Conservation (phyloP, 352 stramenopile genomes). For the Globisporangium abappressorium region DNA sequence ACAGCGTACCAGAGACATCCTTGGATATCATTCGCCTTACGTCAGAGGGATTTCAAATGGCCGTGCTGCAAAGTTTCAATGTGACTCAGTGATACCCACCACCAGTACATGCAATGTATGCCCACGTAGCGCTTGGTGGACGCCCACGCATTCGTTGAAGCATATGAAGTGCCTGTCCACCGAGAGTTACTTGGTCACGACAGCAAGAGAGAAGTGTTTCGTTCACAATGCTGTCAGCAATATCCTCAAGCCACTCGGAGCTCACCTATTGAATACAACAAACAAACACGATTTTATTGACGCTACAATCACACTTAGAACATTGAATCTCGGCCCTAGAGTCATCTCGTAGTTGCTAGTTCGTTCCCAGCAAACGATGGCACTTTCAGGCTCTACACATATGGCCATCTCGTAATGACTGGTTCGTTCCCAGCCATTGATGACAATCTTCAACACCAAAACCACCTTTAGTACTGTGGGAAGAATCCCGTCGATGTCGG, state of each 20-base stretch:
- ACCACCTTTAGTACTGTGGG: neutral
- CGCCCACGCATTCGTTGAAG: neutral
- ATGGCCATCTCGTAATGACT: neutral
- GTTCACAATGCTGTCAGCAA: neutral
- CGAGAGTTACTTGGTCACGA: neutral
- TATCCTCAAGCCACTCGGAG: no score
- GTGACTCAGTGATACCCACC: no score
- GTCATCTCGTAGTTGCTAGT: neutral
- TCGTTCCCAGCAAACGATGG: neutral
- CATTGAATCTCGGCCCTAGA: neutral
- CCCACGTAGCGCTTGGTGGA: neutral
- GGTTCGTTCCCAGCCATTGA: neutral
- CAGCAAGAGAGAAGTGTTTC: neutral
- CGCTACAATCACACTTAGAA: neutral
- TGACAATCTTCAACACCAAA: neutral
- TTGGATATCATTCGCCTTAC: neutral
- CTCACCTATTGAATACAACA: neutral
- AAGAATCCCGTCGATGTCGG: slow-evolving; percentile 2
- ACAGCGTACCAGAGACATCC: neutral
- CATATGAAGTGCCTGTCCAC: neutral
- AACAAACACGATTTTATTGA: neutral
- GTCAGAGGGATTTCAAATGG: neutral
- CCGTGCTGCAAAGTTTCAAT: no score
- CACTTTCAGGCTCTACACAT: neutral
- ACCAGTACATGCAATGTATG: no score